phyloP scores from a whole-genome alignment of 768 basidiomycete genomes.

The Melanogaster broomeanus region DNA sequence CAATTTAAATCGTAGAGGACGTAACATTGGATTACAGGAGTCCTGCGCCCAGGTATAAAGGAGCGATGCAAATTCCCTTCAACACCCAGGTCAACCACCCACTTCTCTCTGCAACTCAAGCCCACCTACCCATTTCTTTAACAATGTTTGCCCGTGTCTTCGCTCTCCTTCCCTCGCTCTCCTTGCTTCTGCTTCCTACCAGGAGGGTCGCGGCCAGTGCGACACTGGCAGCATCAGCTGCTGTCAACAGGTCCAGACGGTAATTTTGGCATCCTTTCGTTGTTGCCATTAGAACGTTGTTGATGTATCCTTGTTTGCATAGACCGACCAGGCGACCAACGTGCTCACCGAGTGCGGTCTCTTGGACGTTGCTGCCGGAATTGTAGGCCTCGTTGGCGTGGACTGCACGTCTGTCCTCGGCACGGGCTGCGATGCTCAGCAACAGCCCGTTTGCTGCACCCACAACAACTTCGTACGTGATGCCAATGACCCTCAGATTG shows the following conservation, averaged over 20 bases:
- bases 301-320: not conserved
- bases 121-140: not conserved
- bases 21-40: not conserved
- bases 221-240: slow-evolving; percentile 4
- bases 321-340: not conserved
- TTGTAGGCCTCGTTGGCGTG: not conserved
- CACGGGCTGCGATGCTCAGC: not conserved
- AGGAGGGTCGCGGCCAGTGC: slow-evolving; percentile 10
- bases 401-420: not conserved
- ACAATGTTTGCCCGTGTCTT: slow-evolving; percentile 19
- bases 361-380: not conserved
- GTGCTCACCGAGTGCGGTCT: not conserved
- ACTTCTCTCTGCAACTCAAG: not conserved
- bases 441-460: slow-evolving; percentile 12
- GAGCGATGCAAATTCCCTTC: not conserved
- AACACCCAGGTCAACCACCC: not conserved
- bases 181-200: slow-evolving; percentile 8
- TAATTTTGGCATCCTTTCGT: not conserved
- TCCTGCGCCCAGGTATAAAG: slow-evolving; percentile 12
- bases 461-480: slow-evolving; percentile 1
- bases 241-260: slow-evolving; percentile 10
- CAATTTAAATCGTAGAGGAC: too few species aligned
- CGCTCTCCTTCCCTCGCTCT: slow-evolving; percentile 20
- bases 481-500: not conserved
- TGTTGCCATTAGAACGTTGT: not conserved